Base-by-base conservation (phyloP, 1,139 yeast genomes). In the Pichia sp. region DNA sequence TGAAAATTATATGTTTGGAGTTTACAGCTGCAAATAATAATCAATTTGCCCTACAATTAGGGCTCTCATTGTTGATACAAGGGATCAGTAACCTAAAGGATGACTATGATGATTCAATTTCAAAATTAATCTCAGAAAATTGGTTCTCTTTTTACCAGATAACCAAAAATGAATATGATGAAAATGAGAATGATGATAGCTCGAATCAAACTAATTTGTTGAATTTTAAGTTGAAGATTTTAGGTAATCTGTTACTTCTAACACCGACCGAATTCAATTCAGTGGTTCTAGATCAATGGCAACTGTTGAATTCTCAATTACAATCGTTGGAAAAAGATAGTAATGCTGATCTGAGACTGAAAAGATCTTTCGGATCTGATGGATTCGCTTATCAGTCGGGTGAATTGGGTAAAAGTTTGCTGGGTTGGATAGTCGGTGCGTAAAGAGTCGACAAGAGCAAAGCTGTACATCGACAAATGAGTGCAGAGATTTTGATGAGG, bases 91-190 rank as follows among this genome's bases (percentile, higher is more conserved):
- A 17, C 12, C 11, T 21, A 4, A 18, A 30, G 18, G 32, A 30
- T 8, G 24, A 22, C 24, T n/a, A n/a, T n/a, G n/a, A n/a, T n/a
- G n/a, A n/a, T n/a, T 8, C 10, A 18, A 60, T 54, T 7, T 38
- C 44, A n/a, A 4, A 28, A 1, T 48, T 74, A 25, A 59, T 58
- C 5, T 47, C 62, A 36, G 66, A 65, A n/a, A 54, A 64, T 40
- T 79, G 88, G 85, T 63, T 72, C 35, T 71, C 80, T 1, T 71
- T 79, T 43, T 78, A 76, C 51, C 85, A 79, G 53, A 74, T 79
- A 6, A 79, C 67, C 56, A 42, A 63, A 60, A 37, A 60, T 55
- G 46, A 58, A 17, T 53, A 46, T 35, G 46, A 28, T n/a, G n/a
- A n/a, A n/a, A n/a, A n/a, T n/a, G n/a, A n/a, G n/a, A n/a, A n/a